phyloP scores from a whole-genome alignment of 139 green algal genomes.

The Edaphochlamys debaryana region DNA sequence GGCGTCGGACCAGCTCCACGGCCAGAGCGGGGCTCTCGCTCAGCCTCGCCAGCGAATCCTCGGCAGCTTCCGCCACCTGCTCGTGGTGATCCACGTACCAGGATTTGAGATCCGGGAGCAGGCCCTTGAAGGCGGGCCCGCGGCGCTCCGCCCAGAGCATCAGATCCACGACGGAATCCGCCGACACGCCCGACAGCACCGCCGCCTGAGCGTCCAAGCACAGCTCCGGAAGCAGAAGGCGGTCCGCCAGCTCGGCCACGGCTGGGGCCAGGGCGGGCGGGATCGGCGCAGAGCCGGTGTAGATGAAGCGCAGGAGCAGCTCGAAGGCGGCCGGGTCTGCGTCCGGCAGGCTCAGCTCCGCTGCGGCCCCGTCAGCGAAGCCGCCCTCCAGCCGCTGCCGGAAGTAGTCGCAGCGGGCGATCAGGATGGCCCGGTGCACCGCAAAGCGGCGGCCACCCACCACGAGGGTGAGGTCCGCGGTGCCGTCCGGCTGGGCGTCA shows the following conservation, averaged over 20 bases:
- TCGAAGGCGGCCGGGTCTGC: neutral
- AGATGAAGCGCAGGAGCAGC: neutral
- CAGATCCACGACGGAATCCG: neutral
- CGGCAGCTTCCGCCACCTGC: neutral
- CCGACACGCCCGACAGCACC: neutral
- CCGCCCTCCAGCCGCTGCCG: neutral
- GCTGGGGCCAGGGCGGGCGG: neutral
- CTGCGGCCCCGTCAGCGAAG: neutral
- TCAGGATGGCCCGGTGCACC: neutral
- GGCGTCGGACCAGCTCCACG: too few relatives aligned
- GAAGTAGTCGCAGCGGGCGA: conserved; percentile 14
- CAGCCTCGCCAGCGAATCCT: neutral
- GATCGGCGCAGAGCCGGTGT: neutral
- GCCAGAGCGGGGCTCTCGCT: too few relatives aligned
- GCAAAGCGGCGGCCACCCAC: neutral
- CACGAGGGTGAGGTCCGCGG: neutral
- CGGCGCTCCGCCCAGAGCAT: neutral
- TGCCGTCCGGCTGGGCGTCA: too few relatives aligned
- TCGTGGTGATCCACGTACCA: neutral
- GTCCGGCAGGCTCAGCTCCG: neutral
- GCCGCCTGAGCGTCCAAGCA: neutral
- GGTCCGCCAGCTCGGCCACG: conserved; percentile 9
- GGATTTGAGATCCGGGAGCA: neutral
- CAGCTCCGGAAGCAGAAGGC: neutral
- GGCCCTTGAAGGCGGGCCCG: neutral